phyloP scores from a whole-genome alignment of 371 early-diverging fungal species.

The Choanephora cucurbitarum region DNA sequence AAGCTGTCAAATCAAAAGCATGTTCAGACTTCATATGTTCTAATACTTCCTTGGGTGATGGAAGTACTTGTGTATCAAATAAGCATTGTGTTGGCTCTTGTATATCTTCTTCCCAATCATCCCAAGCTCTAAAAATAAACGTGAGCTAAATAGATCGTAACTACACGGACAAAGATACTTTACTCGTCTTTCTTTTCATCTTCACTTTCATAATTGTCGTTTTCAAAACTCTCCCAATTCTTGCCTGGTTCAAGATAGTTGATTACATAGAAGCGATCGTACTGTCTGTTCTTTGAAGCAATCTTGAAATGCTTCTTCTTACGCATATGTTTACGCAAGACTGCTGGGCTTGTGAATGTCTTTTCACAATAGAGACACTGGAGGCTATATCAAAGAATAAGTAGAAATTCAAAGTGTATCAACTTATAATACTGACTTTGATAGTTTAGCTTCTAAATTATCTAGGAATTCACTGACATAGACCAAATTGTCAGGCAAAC shows the following conservation, averaged over 20 bases:
- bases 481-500: slow-evolving; percentile 91
- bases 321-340: slow-evolving; percentile 95
- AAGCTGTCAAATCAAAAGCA: slow-evolving; percentile 71
- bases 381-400: slow-evolving; percentile 41
- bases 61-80: slow-evolving; percentile 69
- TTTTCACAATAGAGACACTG: slow-evolving; percentile 96
- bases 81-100: slow-evolving; percentile 71
- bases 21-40: slow-evolving; percentile 76
- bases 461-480: slow-evolving; percentile 84
- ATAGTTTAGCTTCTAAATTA: slow-evolving; percentile 76
- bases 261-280: slow-evolving; percentile 95
- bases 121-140: slow-evolving; percentile 68
- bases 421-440: slow-evolving; percentile 45
- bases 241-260: slow-evolving; percentile 93
- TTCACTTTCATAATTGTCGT: slow-evolving; percentile 78
- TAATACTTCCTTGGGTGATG: slow-evolving; percentile 65
- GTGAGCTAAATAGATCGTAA: too few species aligned
- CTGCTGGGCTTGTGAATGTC: slow-evolving; percentile 83
- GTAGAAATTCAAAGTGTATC: not conserved
- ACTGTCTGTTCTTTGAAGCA: slow-evolving; percentile 83
- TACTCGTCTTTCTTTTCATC: slow-evolving; percentile 70
- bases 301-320: slow-evolving; percentile 99
- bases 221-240: slow-evolving; percentile 88
- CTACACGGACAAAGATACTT: too few species aligned
- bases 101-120: slow-evolving; percentile 83